Conservation (phyloP, 345 rosid species). For the Hibiscus trionum region DNA sequence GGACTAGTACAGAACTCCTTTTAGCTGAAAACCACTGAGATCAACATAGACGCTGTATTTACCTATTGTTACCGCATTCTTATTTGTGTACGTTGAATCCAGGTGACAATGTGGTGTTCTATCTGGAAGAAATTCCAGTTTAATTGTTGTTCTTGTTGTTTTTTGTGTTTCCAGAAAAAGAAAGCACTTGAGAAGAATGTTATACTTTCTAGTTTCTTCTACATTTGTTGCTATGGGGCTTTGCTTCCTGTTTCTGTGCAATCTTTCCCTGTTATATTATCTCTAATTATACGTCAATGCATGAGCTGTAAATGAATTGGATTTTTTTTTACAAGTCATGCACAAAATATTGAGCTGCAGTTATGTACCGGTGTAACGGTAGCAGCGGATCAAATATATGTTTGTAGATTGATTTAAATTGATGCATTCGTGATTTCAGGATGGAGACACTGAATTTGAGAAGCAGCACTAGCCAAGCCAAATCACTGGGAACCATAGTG, state of each 20-base stretch:
- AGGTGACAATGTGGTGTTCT: background rate
- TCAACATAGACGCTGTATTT: background rate
- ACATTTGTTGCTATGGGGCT: background rate
- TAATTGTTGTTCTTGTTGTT: background rate
- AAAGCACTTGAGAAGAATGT: background rate
- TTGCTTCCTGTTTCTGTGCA: background rate
- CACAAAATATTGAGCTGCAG: background rate
- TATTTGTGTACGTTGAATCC: background rate
- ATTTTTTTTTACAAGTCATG: background rate
- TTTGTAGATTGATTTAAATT: background rate
- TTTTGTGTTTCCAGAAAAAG: background rate
- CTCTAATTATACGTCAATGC: background rate
- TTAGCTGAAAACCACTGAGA: background rate
- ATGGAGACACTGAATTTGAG: constrained; percentile 36
- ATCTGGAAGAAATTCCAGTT: background rate
- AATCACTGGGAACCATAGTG: constrained; percentile 31
- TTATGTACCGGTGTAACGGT: background rate
- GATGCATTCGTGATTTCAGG: constrained; percentile 20
- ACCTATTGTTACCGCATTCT: background rate
- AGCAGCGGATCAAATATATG: background rate
- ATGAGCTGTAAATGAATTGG: background rate
- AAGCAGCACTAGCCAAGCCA: constrained; percentile 30
- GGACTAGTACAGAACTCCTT: background rate
- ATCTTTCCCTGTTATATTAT: background rate
- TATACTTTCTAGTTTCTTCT: background rate